phyloP scores from a whole-genome alignment of 2,329 filamentous ascomycete species.

The Mariannaea sp. region DNA sequence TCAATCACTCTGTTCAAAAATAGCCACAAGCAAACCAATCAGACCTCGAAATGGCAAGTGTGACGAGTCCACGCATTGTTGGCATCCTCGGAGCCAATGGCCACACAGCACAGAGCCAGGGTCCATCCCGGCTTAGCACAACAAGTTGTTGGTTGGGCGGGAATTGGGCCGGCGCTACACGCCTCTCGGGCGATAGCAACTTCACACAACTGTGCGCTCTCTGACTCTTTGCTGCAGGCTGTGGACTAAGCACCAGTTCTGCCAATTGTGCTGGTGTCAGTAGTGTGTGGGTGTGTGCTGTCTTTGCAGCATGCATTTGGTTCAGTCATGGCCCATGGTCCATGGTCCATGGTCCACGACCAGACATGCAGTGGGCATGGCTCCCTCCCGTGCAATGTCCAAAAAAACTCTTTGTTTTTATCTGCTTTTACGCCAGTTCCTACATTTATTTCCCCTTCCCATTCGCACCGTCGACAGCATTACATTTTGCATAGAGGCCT shows the following conservation, averaged over 20 bases:
- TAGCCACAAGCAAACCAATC: background rate
- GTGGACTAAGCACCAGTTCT: background rate
- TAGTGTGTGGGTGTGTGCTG: no score
- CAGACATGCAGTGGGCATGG: no score
- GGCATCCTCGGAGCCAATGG: background rate
- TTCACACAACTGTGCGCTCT: conserved; percentile 14
- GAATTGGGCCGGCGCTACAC: background rate
- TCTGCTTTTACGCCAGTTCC: no score
- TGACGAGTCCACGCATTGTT: background rate
- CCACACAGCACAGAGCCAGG: conserved; percentile 1
- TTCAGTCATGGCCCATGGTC: no score
- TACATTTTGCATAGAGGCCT: no score
- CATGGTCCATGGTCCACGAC: no score
- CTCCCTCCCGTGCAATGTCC: no score
- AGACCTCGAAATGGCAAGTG: background rate
- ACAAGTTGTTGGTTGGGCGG: background rate
- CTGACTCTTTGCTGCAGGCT: background rate
- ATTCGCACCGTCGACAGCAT: background rate
- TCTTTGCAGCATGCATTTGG: no score
- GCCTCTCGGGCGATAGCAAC: background rate
- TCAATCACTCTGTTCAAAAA: no score
- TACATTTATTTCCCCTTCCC: conserved; percentile 1
- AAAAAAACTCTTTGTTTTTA: no score
- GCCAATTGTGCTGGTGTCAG: no score
- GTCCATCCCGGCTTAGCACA: conserved; percentile 1